Evolutionary conservation across 106 monocot genomes (phyloP), one percentile per base, ranked within the genome.

Genomic region (Iris macrosiphon): DNA sequence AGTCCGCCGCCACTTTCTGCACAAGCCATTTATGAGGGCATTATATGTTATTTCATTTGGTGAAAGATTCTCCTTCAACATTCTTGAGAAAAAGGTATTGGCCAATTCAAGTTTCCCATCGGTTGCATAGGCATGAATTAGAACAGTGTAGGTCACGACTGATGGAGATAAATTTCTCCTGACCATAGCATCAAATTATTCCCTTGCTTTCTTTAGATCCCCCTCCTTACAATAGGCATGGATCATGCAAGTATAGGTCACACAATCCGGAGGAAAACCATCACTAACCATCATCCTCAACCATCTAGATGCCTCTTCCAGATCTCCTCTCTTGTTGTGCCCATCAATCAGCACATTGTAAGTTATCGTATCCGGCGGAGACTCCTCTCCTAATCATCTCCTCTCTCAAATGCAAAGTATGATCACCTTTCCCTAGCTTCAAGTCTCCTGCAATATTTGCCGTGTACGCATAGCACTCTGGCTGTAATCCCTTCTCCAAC

Each of bases 41-140:
- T 94, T 88, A 63, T 81, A 94, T 33, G 93, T 94, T 47, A 94
- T 76, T 40, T 75, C 87, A 72, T 88, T 88, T 29, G 88, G 93
- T 17, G 25, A 30, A 5, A 84, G 49, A 39, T 55, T 54, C 10
- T 58, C 59, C 22, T 75, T 49, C 12, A 67, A 17, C 88, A 94
- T 84, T 24, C 78, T 63, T 13, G 27, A 53, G 30, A 88, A 88
- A 35, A 66, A 73, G 10, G 33, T 42, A 44, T 68, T 69, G 20
- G 88, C 88, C 27, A 31, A 52, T 21, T 49, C 64, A 32, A 88
- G 56, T 40, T 71, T 44, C 16, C 88, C 88, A 35, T 55, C 66
- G 23, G 57, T 78, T 20, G 78, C 78, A 65, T 73, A 56, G 7
- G 84, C 83, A 73, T 94, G 88, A 55, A 88, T 77, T 30, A 84